Percentiles rank a stretch among this genome's conserved stretches.
phyloP scores from a whole-genome alignment of 371 early-diverging fungal genomes.

The Phascolomyces articulosus region DNA sequence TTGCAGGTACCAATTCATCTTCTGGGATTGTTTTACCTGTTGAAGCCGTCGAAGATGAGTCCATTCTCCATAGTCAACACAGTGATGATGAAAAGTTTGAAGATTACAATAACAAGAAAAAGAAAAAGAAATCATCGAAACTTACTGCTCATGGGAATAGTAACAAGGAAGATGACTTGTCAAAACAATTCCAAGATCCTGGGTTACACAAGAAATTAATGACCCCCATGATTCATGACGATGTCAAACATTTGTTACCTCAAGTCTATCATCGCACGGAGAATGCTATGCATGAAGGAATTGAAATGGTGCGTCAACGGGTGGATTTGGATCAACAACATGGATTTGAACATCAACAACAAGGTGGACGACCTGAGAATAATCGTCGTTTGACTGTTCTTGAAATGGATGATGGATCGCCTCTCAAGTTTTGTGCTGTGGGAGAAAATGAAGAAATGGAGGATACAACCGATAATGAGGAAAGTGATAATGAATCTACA shows the following conservation, averaged over 20 bases:
- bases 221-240: slow-evolving; percentile 59
- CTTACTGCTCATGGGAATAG: no score
- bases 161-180: slow-evolving; percentile 20
- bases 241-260: slow-evolving; percentile 52
- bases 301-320: slow-evolving; percentile 11
- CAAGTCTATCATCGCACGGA: slow-evolving; percentile 36
- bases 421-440: slow-evolving; percentile 2
- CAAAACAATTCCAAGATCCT: slow-evolving; percentile 49
- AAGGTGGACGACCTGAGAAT: neutral
- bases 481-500: neutral
- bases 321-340: slow-evolving; percentile 13
- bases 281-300: neutral
- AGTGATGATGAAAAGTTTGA: neutral
- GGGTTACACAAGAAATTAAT: slow-evolving; percentile 41
- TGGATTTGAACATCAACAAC: slow-evolving; percentile 9
- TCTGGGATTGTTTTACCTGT: neutral
- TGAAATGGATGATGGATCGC: neutral
- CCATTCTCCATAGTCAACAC: neutral
- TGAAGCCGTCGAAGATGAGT: neutral
- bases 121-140: neutral
- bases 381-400: slow-evolving; percentile 2
- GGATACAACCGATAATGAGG: neutral
- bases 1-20: slow-evolving; percentile 4
- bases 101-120: neutral
- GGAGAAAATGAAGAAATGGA: slow-evolving; percentile 1